A percentile compares a stretch with the other conserved stretches of the same genome.
These are phyloP conservation scores for Eutrema yunnanense DNA, from an alignment of 345 rosid genomes.

Conservation along the genomic window DNA sequence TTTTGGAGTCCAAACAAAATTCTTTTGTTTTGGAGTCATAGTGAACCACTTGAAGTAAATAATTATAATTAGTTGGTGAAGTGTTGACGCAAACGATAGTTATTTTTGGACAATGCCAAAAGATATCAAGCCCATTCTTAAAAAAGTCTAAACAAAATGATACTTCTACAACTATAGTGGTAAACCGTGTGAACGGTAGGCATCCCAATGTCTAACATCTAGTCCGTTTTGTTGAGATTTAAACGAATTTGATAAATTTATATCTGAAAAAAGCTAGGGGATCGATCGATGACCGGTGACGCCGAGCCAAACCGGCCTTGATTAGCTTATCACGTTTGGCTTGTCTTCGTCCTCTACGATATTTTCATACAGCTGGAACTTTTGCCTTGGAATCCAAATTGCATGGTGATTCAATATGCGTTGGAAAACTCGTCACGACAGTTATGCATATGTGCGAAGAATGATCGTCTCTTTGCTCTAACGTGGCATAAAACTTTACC, in stretches of 20 bases:
- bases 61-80: background rate
- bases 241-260: background rate
- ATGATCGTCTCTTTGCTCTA: background rate
- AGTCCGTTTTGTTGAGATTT: background rate
- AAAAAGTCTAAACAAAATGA: conserved; percentile 3
- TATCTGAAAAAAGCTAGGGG: background rate
- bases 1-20: background rate
- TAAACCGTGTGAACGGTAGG: background rate
- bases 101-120: background rate
- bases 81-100: background rate
- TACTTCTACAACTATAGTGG: background rate
- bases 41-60: background rate
- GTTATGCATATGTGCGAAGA: background rate
- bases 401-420: background rate
- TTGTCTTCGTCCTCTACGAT: background rate
- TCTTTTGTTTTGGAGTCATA: background rate
- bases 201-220: background rate
- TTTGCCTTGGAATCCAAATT: background rate
- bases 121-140: background rate
- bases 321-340: background rate
- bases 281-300: background rate
- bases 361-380: background rate
- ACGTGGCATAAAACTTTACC: background rate
- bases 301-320: background rate
- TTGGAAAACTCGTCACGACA: background rate